Evolutionary conservation across 2,329 filamentous ascomycete genomes (phyloP), one percentile per base, ranked within the genome.

Genomic region (Epichloe typhina): DNA sequence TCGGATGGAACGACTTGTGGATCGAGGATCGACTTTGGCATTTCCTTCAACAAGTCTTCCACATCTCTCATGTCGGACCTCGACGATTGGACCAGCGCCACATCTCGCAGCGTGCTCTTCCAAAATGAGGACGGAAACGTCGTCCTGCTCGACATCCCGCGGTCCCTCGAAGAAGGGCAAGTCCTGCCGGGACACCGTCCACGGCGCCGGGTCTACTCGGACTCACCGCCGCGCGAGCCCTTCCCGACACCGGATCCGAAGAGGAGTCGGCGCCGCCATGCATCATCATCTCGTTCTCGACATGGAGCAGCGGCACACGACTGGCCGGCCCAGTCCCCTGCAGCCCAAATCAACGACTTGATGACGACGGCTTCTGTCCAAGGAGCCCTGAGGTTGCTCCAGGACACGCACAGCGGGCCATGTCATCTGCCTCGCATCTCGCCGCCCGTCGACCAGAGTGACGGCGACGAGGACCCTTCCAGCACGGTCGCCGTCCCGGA

Each of bases 141-240:
- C 49, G 69, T 79, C 21, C 63, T 88, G 26, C 64, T 89, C 48
- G 86, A 90, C 59, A 77, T 88, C 44, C 84, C 86, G 23, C 69
- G 72, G 17, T 86, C 86, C 2, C 76, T 89, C 39, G 81, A 85
- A 56, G 72, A 79, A 53, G 79, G 78, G 17, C 86, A 89, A 65
- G 72, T 73, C 36, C 67, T 68, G 12, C 61, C 67, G 6, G 66
- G 64, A 33, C 58, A 69, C 36, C 53, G 57, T 21, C 63, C 67
- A 50, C 53, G 55, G 46, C 66, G 69, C 47, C 69, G 70, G 51
- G 66, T 80, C 45, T 56, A 74, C 53, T 78, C 76, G 41, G 68
- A 63, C 51, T 59, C 59, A 54, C 72, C 70, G 52, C 66, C 64
- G 58, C 70, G 59, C 53, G 54, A 54, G 46, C 74, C 75, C 23